Evolutionary conservation across 192 early-diverging fungal genomes (phyloP).

Genomic region (Glomus cerebriforme): DNA sequence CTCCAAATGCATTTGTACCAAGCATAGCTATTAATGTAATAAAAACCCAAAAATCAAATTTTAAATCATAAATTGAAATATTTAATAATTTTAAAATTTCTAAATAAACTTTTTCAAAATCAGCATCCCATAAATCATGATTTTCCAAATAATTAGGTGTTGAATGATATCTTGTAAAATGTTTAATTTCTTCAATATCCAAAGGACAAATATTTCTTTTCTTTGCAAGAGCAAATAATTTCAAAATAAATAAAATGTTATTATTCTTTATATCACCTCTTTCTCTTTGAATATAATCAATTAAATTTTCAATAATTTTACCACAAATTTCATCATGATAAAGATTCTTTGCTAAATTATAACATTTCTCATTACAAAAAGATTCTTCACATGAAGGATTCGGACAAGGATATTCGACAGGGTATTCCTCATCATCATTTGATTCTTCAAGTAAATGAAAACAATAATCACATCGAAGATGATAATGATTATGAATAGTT

Average conservation of each 20-base stretch:
- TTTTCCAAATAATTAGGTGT: neutral
- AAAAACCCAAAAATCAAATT: slow-evolving; percentile 27
- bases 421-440: neutral
- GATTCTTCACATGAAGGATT: slow-evolving; percentile 12
- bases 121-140: slow-evolving; percentile 13
- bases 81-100: slow-evolving; percentile 15
- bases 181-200: slow-evolving; percentile 18
- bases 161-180: slow-evolving; percentile 14
- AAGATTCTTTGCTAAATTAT: slow-evolving; percentile 11
- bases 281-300: slow-evolving; percentile 5
- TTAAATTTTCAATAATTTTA: slow-evolving; percentile 10
- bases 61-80: slow-evolving; percentile 22
- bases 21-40: slow-evolving; percentile 13
- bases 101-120: slow-evolving; percentile 18
- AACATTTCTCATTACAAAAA: slow-evolving; percentile 19
- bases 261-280: neutral
- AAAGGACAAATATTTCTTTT: slow-evolving; percentile 4
- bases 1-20: slow-evolving; percentile 3
- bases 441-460: neutral
- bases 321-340: slow-evolving; percentile 20
- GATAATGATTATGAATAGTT: slow-evolving; percentile 15
- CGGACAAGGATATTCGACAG: slow-evolving; percentile 2
- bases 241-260: slow-evolving; percentile 1
- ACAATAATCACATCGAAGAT: slow-evolving; percentile 19
- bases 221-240: slow-evolving; percentile 18